Evolutionary conservation across 2,329 filamentous ascomycete species (phyloP).

Genomic region (Alternaria dauci): DNA sequence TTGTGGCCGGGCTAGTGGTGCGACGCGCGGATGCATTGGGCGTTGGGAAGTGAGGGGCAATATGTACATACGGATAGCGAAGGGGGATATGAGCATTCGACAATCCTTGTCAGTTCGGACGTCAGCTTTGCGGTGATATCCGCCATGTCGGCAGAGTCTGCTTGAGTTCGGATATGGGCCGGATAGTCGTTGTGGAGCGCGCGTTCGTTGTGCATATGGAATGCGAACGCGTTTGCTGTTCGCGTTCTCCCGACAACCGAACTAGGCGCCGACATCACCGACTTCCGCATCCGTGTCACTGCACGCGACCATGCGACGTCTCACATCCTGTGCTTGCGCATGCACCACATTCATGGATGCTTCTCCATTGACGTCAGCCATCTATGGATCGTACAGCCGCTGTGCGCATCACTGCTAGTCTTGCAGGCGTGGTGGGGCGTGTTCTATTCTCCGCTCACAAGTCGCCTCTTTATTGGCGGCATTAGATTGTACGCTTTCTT

Average conservation of each 20-base stretch:
- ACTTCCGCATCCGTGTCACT: slow-evolving; percentile 22
- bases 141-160: slow-evolving; percentile 24
- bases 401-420: slow-evolving; percentile 7
- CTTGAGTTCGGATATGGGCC: slow-evolving; percentile 13
- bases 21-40: slow-evolving; percentile 17
- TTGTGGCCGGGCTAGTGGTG: slow-evolving; percentile 14
- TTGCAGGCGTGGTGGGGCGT: slow-evolving; percentile 14
- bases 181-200: slow-evolving; percentile 19
- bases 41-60: slow-evolving; percentile 13
- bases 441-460: slow-evolving; percentile 7
- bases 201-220: slow-evolving; percentile 2
- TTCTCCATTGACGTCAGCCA: slow-evolving; percentile 18
- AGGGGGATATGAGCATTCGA: slow-evolving; percentile 60
- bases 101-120: slow-evolving; percentile 57
- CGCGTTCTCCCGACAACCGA: slow-evolving; percentile 29
- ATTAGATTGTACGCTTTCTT: slow-evolving; percentile 8
- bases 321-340: slow-evolving; percentile 1
- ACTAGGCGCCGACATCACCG: slow-evolving; percentile 11
- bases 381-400: slow-evolving; percentile 9
- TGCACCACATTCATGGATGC: neutral
- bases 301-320: slow-evolving; percentile 8
- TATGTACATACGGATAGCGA: slow-evolving; percentile 58
- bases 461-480: slow-evolving; percentile 10
- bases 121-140: slow-evolving; percentile 38
- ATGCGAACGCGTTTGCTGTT: slow-evolving; percentile 25